Evolutionary conservation across 1,284 basidiomycete species (phyloP), one percentile per base, ranked within the genome.

Genomic region (Malassezia furfur): DNA sequence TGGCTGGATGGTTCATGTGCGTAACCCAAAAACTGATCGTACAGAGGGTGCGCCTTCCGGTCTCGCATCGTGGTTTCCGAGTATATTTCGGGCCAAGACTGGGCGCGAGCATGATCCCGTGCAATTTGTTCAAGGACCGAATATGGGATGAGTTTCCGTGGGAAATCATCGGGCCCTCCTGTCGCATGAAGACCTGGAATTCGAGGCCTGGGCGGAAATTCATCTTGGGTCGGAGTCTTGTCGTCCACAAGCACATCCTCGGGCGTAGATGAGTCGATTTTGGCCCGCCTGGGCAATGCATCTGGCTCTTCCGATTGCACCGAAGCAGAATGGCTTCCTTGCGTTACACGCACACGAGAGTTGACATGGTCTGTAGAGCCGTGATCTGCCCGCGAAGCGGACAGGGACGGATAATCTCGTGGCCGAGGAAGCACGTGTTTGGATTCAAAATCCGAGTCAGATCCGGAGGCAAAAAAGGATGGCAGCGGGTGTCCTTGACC

Each of bases 51-150:
- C 5, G 22, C 11, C 17, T 5, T 6, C 6, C 12, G 14, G 30
- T 43, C 30, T 22, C 25, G 25, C 25, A 28, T 28, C 4, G 3
- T 28, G 4, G 25, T 28, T 28, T 28, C 25, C 25, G 25, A 17
- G 21, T 43, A 43, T 17, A 43, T 12, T 17, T 45, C 17, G 14
- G 43, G 19, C 21, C 43, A 45, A 7, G 43, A 14, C n/a, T 45
- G 25, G 5, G 43, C 22, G 25, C 43, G 43, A 6, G 41, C 41
- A 14, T 12, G 8, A n/a, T 15, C 21, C 11, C 10, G 14, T 12
- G 43, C 43, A 14, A 45, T 45, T 25, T 19, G 43, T 19, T 45
- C 43, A 17, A 45, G 25, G 28, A 45, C 43, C 9, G 43, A 45
- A 15, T 45, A 45, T 2, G 43, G 43, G 9, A 45, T 28, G 17